phyloP scores from a whole-genome alignment of 257 asterid species.

The Asclepias syriaca region DNA sequence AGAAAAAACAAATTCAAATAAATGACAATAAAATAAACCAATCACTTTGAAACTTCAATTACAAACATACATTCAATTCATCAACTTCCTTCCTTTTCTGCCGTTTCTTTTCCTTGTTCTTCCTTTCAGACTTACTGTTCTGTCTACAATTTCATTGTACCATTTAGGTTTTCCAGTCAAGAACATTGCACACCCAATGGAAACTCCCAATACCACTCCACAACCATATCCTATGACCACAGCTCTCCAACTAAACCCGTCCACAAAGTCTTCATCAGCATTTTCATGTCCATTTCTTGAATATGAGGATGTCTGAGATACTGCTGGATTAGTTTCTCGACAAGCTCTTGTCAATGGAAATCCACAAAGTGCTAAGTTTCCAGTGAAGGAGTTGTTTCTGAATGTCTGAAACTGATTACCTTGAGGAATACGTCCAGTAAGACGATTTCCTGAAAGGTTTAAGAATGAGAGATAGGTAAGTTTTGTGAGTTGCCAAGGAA shows the following conservation, averaged over 20 bases:
- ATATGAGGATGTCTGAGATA: neutral
- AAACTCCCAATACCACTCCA: constrained; percentile 6
- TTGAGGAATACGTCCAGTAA: constrained; percentile 23
- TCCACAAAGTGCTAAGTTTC: constrained; percentile 27
- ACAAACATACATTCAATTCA: neutral
- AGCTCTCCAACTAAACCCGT: constrained; percentile 14
- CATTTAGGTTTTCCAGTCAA: constrained; percentile 4
- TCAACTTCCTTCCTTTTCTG: neutral
- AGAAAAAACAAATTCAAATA: too few species aligned
- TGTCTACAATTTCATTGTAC: neutral
- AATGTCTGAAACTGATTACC: constrained; percentile 24
- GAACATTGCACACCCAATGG: constrained; percentile 3
- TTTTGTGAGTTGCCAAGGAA: constrained; percentile 20
- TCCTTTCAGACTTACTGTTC: neutral
- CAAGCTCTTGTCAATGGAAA: constrained; percentile 17
- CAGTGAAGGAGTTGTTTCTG: constrained; percentile 13
- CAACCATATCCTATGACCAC: constrained; percentile 14
- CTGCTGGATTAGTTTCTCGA: neutral
- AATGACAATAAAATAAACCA: too few species aligned
- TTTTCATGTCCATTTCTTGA: neutral
- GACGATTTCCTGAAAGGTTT: constrained; percentile 27
- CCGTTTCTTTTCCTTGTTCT: neutral
- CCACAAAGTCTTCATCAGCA: neutral
- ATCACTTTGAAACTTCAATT: too few species aligned
- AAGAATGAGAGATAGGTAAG: constrained; percentile 20